A percentile compares a stretch with the other conserved stretches of the same genome.
Conservation (phyloP, 371 early-diverging fungal species). For the Mucor plumbeus region DNA sequence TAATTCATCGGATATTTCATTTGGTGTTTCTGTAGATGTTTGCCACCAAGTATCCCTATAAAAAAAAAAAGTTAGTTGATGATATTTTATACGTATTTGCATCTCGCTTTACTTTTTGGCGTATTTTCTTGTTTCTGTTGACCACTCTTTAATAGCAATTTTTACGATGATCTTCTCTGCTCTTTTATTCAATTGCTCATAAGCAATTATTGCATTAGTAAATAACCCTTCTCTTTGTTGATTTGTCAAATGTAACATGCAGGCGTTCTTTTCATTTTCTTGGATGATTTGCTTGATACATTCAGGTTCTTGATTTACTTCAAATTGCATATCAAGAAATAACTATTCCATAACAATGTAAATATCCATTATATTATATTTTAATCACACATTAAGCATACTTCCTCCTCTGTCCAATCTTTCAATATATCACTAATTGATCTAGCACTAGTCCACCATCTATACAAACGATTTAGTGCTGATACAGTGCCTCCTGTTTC, state of each 20-base stretch:
- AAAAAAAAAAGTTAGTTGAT: neutral
- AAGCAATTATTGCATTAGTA: constrained; percentile 30
- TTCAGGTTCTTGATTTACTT: constrained; percentile 37
- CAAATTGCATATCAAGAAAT: constrained; percentile 61
- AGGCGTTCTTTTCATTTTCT: constrained; percentile 20
- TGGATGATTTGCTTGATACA: neutral
- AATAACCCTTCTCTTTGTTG: constrained; percentile 23
- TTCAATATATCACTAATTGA: constrained; percentile 42
- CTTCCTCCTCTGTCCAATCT: constrained; percentile 66
- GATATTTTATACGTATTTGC: too few relatives aligned
- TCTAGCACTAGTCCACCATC: constrained; percentile 59
- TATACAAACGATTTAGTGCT: constrained; percentile 50
- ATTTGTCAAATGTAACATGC: constrained; percentile 17
- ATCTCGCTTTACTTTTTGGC: constrained; percentile 54
- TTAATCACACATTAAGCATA: constrained; percentile 21
- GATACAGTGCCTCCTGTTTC: constrained; percentile 45
- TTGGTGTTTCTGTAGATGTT: constrained; percentile 13
- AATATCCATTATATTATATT: neutral
- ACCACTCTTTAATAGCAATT: constrained; percentile 65
- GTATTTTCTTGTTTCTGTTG: constrained; percentile 59
- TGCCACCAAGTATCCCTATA: constrained; percentile 43
- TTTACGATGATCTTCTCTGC: constrained; percentile 59
- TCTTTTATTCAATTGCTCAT: constrained; percentile 43
- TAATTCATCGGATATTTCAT: constrained; percentile 66
- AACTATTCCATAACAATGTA: constrained; percentile 35